phyloP scores from a whole-genome alignment of 1,284 basidiomycete genomes.

The Ganoderma leucocontextum region DNA sequence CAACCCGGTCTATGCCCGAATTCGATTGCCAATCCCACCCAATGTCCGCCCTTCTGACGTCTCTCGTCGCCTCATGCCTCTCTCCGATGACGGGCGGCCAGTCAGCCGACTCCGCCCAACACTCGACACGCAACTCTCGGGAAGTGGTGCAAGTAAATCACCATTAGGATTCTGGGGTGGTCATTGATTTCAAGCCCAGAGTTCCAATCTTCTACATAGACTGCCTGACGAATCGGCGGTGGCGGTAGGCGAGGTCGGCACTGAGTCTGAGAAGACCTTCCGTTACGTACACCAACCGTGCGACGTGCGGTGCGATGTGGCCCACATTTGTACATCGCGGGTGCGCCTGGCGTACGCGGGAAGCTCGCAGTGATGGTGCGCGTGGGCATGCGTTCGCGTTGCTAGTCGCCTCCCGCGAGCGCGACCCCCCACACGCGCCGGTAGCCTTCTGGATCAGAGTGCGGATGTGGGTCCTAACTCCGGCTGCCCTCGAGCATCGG shows the following conservation, averaged over 20 bases:
- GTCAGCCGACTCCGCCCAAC: conserved; percentile 1
- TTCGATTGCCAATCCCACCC: conserved; percentile 12
- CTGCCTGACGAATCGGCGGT: conserved; percentile 2
- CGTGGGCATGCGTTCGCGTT: not conserved
- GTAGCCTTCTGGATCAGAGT: not conserved
- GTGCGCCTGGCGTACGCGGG: not conserved
- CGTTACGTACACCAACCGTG: conserved; percentile 1
- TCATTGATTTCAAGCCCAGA: conserved; percentile 8
- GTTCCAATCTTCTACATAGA: not conserved
- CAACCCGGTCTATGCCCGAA: conserved; percentile 5
- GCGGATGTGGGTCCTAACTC: not conserved
- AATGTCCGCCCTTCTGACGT: conserved; percentile 13
- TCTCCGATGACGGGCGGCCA: conserved; percentile 8
- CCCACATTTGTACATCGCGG: conserved; percentile 5
- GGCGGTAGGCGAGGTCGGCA: conserved; percentile 18
- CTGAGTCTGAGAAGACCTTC: conserved; percentile 4
- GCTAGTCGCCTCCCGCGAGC: not conserved
- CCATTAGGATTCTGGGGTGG: conserved; percentile 17
- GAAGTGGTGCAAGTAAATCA: not conserved
- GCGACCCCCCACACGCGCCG: not conserved
- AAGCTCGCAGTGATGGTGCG: not conserved
- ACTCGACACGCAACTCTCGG: not conserved
- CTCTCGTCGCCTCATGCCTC: conserved; percentile 4
- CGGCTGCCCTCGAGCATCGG: not conserved
- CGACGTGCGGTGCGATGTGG: conserved; percentile 5